Conservation (phyloP, 352 stramenopile genomes). For the Globisporangium nodosum region DNA sequence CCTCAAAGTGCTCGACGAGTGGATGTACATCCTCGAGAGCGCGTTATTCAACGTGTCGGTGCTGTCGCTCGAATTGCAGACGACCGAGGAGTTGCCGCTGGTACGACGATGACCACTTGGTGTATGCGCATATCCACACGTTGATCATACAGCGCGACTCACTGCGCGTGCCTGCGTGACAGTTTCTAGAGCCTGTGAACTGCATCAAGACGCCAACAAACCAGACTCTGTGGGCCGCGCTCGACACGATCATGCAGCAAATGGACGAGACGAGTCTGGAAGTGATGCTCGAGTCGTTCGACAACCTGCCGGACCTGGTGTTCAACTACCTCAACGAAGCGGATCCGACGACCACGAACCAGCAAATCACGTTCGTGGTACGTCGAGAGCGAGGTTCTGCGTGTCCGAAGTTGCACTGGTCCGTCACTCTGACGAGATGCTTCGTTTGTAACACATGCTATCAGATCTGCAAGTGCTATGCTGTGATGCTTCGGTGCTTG, state of each 20-base stretch:
- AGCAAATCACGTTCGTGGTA: slow-evolving; percentile 77
- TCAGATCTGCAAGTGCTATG: slow-evolving; percentile 80
- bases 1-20: slow-evolving; percentile 76
- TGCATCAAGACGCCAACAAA: slow-evolving; percentile 80
- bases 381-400: neutral
- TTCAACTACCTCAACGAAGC: slow-evolving; percentile 83
- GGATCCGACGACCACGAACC: slow-evolving; percentile 52
- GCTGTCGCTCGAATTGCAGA: slow-evolving; percentile 57
- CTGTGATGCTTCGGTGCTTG: slow-evolving; percentile 64
- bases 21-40: slow-evolving; percentile 85
- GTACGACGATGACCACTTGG: slow-evolving; percentile 20
- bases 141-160: neutral
- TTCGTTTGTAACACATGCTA: neutral
- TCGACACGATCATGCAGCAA: slow-evolving; percentile 83
- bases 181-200: slow-evolving; percentile 72
- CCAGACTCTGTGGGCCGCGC: slow-evolving; percentile 68
- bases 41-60: slow-evolving; percentile 66
- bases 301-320: slow-evolving; percentile 81
- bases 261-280: slow-evolving; percentile 79
- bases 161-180: neutral
- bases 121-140: neutral
- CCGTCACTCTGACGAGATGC: neutral
- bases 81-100: slow-evolving; percentile 63
- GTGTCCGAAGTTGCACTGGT: neutral
- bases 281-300: slow-evolving; percentile 75